A percentile compares a stretch with the other conserved stretches of the same genome.
These are phyloP conservation scores for Cladobotryum mycophilum DNA, from an alignment of 2,329 filamentous ascomycete genomes.

Conservation along the genomic window DNA sequence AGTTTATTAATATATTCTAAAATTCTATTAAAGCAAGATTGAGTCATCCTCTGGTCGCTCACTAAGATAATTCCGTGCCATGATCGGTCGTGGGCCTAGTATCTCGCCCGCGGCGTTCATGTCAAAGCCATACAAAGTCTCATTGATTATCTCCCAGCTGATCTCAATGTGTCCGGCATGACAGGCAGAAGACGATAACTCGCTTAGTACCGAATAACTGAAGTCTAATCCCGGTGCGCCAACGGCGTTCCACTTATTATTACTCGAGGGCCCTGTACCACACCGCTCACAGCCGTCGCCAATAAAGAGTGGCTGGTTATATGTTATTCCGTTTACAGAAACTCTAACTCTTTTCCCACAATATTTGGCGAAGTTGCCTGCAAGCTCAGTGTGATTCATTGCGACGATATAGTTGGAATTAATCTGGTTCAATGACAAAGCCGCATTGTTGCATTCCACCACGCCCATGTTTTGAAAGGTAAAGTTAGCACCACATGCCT, in stretches of 20 bases:
- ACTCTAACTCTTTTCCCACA: conserved; percentile 15
- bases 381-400: conserved; percentile 14
- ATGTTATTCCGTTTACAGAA: conserved; percentile 12
- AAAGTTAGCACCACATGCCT: conserved; percentile 4
- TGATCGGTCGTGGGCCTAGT: no score
- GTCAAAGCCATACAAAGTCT: conserved; percentile 14
- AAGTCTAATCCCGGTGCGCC: conserved; percentile 15
- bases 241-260: conserved; percentile 10
- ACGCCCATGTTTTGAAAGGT: conserved; percentile 4
- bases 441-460: conserved; percentile 9
- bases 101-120: neutral
- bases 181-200: conserved; percentile 12
- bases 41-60: no score
- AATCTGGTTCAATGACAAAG: conserved; percentile 9
- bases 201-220: conserved; percentile 8
- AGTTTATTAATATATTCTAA: no score
- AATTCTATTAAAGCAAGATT: no score
- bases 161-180: conserved; percentile 13
- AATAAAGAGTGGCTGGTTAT: conserved; percentile 10
- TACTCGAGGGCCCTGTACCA: conserved; percentile 6
- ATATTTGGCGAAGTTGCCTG: conserved; percentile 11
- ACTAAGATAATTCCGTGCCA: no score
- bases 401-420: conserved; percentile 14
- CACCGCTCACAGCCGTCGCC: conserved; percentile 15
- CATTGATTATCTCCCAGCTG: conserved; percentile 14